Evolutionary conservation across 176 grass and related monocot genomes (phyloP).

Genomic region (Oropetium thomaeum): DNA sequence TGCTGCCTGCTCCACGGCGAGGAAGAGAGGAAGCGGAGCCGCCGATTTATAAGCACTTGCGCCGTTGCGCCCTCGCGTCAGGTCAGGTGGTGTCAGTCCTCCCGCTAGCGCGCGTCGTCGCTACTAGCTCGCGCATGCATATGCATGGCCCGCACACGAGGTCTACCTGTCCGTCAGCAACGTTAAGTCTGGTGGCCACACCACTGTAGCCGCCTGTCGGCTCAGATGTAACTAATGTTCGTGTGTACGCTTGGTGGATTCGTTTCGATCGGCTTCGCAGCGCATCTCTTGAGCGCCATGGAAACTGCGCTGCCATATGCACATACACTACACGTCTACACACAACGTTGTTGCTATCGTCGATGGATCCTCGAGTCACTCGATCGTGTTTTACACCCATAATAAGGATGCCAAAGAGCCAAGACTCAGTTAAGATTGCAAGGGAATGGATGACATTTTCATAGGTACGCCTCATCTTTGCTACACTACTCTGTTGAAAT

Average conservation of each 20-base stretch:
- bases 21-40: neutral
- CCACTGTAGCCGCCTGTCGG: neutral
- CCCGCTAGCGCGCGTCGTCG: too few relatives aligned
- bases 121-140: neutral
- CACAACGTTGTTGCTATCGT: constrained; percentile 15
- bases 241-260: neutral
- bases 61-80: neutral
- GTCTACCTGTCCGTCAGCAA: neutral
- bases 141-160: neutral
- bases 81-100: neutral
- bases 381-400: too few relatives aligned
- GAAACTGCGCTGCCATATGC: neutral
- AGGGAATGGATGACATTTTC: too few relatives aligned
- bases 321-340: too few relatives aligned
- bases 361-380: constrained; percentile 39
- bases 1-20: neutral
- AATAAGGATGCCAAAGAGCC: too few relatives aligned
- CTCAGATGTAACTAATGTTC: neutral
- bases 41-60: constrained; percentile 21
- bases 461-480: too few relatives aligned
- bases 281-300: neutral
- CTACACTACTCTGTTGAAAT: too few relatives aligned
- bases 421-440: too few relatives aligned
- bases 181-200: neutral
- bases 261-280: neutral